phyloP scores from a whole-genome alignment of 2,329 filamentous ascomycete genomes.

The Scleromitrula shiraiana region DNA sequence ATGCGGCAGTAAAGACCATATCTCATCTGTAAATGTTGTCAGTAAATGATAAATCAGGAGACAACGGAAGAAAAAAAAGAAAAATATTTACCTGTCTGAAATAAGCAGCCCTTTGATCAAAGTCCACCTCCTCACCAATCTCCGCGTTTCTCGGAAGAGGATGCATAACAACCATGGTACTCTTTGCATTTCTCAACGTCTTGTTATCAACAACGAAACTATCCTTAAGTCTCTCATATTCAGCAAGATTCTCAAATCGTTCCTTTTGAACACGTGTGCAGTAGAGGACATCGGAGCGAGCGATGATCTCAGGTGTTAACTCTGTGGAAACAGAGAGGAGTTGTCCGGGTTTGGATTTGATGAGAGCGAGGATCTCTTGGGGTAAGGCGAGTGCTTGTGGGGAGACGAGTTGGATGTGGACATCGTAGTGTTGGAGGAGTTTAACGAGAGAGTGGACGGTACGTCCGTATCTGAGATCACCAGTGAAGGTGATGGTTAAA shows the following conservation, averaged over 20 bases:
- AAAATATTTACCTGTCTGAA: constrained; percentile 84
- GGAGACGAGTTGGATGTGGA: constrained; percentile 84
- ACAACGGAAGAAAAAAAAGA: not conserved
- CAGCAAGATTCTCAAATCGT: constrained; percentile 71
- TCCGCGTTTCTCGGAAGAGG: constrained; percentile 90
- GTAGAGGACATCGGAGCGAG: constrained; percentile 85
- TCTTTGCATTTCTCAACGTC: constrained; percentile 85
- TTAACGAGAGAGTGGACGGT: constrained; percentile 94
- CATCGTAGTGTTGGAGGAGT: constrained; percentile 90
- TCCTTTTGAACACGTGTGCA: constrained; percentile 97
- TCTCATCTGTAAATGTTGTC: constrained; percentile 62
- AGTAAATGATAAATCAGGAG: not conserved
- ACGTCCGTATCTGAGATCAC: constrained; percentile 86
- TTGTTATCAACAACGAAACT: constrained; percentile 84
- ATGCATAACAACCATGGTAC: constrained; percentile 90
- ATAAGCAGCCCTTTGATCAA: constrained; percentile 93
- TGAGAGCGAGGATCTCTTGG: constrained; percentile 60
- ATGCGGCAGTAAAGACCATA: constrained; percentile 98
- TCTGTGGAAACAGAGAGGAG: constrained; percentile 66
- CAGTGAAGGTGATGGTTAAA: constrained; percentile 90
- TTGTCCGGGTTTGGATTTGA: constrained; percentile 64
- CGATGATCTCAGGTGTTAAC: constrained; percentile 80
- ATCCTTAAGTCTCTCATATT: constrained; percentile 84
- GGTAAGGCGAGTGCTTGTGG: constrained; percentile 75
- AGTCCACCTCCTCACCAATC: constrained; percentile 92